Base-by-base conservation (phyloP, 2,329 filamentous ascomycete genomes). In the Trichoderma sp. region DNA sequence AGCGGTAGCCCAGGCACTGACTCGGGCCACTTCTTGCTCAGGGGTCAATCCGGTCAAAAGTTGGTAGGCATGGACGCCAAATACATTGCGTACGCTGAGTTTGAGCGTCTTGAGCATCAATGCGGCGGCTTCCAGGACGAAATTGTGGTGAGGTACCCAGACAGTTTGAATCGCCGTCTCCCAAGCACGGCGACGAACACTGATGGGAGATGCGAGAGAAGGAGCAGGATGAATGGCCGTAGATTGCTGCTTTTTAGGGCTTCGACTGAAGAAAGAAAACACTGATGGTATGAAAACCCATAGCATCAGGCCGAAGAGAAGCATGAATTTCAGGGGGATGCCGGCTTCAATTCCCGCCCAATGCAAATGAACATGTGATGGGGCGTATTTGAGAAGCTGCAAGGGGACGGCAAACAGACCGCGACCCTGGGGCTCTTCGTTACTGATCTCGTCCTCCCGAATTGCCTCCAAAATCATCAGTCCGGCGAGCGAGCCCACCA, bases 1-100 rank as follows among this genome's bases (percentile, higher is more conserved):
- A 16, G 94, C 94, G 75, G 97, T 97, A 40, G 91, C 88, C 95
- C 95, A 98, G 0, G 94, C 93, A 81, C 97, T 96, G 75, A 97
- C 87, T 33, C 95, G 88, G 7, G 93, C 94, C 63, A 87, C 88
- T 78, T 97, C 95, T 78, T 97, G 91, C 69, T 97, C 93, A 73
- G 91, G 89, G 1, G 91, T 95, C 59, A 92, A 87, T 0, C 93
- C 93, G 2, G 92, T 95, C 49, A 97, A 81, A 76, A 89, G 85
- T 68, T 94, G 91, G 77, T 96, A 97, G 11, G 91, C 85, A 33
- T 91, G 87, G 73, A 89, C 86, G 49, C 95, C 94, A 71, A 97
- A 88, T 0, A 92, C 79, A 73, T 93, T 94, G 57, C 93, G 89
- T 65, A 93, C 78, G 74, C 92, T 92, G 63, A 97, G 90, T 79